Evolutionary conservation across 441 rosid genomes (phyloP).

Genomic region (Erodium trifolium): DNA sequence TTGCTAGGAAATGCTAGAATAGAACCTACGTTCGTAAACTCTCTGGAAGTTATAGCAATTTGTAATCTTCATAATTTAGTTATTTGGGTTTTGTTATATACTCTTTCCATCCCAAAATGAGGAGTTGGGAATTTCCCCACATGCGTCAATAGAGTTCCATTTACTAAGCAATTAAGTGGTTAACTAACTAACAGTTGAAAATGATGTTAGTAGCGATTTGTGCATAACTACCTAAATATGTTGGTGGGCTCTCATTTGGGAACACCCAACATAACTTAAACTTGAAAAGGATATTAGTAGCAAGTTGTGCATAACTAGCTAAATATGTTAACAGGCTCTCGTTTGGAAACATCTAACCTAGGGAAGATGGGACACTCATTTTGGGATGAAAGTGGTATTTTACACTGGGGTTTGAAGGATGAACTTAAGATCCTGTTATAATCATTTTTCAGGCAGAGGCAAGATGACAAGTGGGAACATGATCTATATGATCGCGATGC

Average conservation of each 20-base stretch:
- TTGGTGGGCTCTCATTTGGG: no score
- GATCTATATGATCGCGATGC: constrained; percentile 58
- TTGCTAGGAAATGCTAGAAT: background rate
- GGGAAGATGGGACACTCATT: no score
- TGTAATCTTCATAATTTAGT: background rate
- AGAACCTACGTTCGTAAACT: no score
- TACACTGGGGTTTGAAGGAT: background rate
- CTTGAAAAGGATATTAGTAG: background rate
- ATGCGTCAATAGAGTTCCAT: background rate
- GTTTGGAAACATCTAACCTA: background rate
- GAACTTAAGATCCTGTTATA: background rate
- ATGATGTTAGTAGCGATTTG: background rate
- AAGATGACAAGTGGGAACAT: constrained; percentile 96
- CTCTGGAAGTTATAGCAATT: background rate
- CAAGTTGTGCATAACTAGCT: background rate
- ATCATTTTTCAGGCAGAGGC: constrained; percentile 66
- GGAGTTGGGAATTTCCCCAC: background rate
- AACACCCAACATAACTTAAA: no score
- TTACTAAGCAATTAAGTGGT: background rate
- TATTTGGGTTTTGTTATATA: background rate
- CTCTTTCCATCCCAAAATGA: background rate
- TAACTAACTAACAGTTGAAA: no score
- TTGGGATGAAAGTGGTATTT: no score
- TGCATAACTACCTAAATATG: background rate
- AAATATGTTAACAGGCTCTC: background rate